Evolutionary conservation across 2,329 filamentous ascomycete species (phyloP), one percentile per base, ranked within the genome.

Genomic region (Torrubiella hemipterigena): DNA sequence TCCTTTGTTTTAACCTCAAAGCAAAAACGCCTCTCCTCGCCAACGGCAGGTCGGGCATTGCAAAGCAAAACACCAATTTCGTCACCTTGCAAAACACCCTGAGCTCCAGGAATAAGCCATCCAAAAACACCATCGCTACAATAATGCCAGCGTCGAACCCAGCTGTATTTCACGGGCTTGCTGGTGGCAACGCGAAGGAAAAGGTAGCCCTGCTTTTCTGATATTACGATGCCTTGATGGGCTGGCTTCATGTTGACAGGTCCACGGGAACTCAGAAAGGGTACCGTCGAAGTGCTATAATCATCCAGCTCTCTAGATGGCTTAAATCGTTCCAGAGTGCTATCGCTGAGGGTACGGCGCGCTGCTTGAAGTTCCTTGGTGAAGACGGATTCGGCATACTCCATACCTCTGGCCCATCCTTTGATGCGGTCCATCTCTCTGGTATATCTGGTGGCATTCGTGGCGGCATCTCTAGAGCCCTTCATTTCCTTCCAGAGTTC

Each of bases 1-100:
- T 84, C 93, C 55, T 95, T 98, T 3, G 91, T 98, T 64, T 96
- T 98, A 47, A 98, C 81, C 56, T 98, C 91, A 47, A 98, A 95
- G 52, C 91, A 96, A 56, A 96, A 98, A 12, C 91, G 74, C 23
- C 91, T 76, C 48, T 98, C 91, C 56, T 98, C 91, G 42, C 84
- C 78, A 31, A 93, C 81, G 1, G 87, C 86, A 13, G 87, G 86
- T 46, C 89, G 84, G 29, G 91, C 81, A 47, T 84, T 93, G 59
- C 91, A 98, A 23, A 98, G 73, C 31, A 98, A 60, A 4, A 98
- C 87, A 24, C 91, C 91, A 38, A 94, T 93, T 58, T 93, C 86
- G 47, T 98, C 91, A 28, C 86, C 93, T 52, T 96, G 89, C 43
- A 96, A 76, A 15, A 98, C 91, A 20, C 86, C 89, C 36, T 87